These are phyloP conservation scores for Lentinula edodes DNA, from an alignment of 768 basidiomycete genomes.

Conservation along the genomic window DNA sequence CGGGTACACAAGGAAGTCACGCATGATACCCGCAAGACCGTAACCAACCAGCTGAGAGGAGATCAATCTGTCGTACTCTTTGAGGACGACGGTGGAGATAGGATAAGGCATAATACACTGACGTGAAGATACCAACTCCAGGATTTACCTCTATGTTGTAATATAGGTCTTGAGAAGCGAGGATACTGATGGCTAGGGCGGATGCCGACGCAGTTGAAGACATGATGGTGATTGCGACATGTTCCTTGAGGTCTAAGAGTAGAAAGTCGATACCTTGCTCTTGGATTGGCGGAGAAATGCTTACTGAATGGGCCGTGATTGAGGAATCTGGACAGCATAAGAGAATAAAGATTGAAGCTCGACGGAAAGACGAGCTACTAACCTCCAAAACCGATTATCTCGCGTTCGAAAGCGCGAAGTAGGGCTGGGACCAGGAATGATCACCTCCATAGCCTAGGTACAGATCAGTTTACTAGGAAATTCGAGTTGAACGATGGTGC, in stretches of 20 bases:
- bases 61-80: constrained; percentile 21
- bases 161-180: constrained; percentile 49
- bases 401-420: constrained; percentile 16
- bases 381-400: constrained; percentile 31
- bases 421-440: constrained; percentile 18
- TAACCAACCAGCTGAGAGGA: constrained; percentile 34
- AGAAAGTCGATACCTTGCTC: no score
- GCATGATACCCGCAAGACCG: constrained; percentile 35
- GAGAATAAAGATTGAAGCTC: not conserved
- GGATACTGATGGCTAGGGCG: constrained; percentile 47
- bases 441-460: constrained; percentile 24
- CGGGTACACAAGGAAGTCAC: constrained; percentile 48
- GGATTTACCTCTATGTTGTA: constrained; percentile 36
- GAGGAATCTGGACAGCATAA: constrained; percentile 23
- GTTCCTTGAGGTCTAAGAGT: constrained; percentile 34
- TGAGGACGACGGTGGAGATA: not conserved
- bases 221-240: constrained; percentile 52
- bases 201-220: constrained; percentile 45
- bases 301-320: constrained; percentile 51
- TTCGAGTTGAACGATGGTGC: not conserved
- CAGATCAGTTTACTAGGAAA: not conserved
- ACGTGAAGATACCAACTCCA: constrained; percentile 35
- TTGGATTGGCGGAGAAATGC: constrained; percentile 12
- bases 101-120: not conserved
- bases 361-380: not conserved